These are phyloP conservation scores for Saccharomycopsis crataegensis DNA, from an alignment of 1,139 yeast species.

Conservation along the genomic window DNA sequence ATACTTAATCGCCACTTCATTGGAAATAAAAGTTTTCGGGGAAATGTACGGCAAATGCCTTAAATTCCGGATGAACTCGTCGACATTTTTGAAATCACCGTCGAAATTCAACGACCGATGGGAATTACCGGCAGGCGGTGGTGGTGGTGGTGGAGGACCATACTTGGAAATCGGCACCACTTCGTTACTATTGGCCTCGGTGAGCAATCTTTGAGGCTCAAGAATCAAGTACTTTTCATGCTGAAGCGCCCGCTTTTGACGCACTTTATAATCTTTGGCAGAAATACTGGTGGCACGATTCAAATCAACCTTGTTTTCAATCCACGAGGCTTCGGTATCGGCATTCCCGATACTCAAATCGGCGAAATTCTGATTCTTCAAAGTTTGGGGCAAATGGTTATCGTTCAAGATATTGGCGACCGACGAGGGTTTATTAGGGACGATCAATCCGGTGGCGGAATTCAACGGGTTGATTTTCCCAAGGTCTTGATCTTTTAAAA, in stretches of 20 bases:
- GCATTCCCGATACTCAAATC: conserved; percentile 23
- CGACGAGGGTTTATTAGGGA: background rate
- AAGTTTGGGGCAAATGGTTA: conserved; percentile 3
- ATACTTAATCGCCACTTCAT: conserved; percentile 37
- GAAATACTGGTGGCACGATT: conserved; percentile 73
- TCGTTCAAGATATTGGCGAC: background rate
- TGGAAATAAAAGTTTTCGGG: conserved; percentile 41
- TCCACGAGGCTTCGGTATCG: conserved; percentile 31
- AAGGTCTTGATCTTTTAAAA: conserved; percentile 30
- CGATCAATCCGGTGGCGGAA: background rate
- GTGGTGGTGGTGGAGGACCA: no score
- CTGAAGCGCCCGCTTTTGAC: conserved; percentile 65
- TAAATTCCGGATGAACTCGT: conserved; percentile 23
- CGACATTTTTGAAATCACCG: conserved; percentile 14
- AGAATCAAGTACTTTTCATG: conserved; percentile 56
- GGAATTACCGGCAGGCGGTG: no score
- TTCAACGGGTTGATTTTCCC: conserved; percentile 10
- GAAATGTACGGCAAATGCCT: conserved; percentile 28
- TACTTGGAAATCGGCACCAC: conserved; percentile 15
- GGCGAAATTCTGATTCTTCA: conserved; percentile 15
- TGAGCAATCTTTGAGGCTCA: conserved; percentile 61
- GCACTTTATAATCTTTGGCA: conserved; percentile 56
- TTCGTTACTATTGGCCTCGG: conserved; percentile 34
- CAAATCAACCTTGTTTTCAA: conserved; percentile 49
- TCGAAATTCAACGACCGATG: conserved; percentile 6